Evolutionary conservation across 2,329 filamentous ascomycete species (phyloP), one percentile per base, ranked within the genome.

Genomic region (Claviceps sp.): DNA sequence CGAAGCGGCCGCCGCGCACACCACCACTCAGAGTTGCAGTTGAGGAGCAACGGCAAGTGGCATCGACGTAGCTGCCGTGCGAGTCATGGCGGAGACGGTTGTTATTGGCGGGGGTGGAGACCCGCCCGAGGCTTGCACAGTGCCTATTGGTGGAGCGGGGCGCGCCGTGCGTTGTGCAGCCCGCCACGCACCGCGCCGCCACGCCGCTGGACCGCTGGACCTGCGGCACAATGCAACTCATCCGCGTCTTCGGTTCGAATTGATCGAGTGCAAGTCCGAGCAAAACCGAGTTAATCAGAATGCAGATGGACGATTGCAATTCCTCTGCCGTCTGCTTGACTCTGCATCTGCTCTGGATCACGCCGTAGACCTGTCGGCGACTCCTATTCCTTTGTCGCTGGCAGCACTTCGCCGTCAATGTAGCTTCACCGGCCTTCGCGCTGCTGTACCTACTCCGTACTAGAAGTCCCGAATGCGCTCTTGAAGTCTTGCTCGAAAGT

Each of bases 171-270:
- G 44, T n/a, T 34, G 45, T n/a, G 30, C 17, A 7, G 11, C 30
- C 45, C 19, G 45, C 13, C 17, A 17, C 26, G 53, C 50, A 54
- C 52, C 54, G 53, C 48, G 60, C 58, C 56, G 58, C 59, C 54
- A 62, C 57, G 58, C 61, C 59, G 58, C 57, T 57, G 55, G 61
- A 60, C 59, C 60, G 63, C 58, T 58, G 61, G 55, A 61, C 61
- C 61, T 61, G 64, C 26, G 56, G 59, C 54, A 61, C 64, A 71
- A 42, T 42, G 40, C 40, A 42, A 42, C 16, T n/a, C 39, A 40
- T 16, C 39, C 14, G 39, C 39, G n/a, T n/a, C n/a, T 40, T n/a
- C 16, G 8, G n/a, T 16, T 40, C 13, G 6, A 40, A 3, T 22
- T 40, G 39, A n/a, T 40, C 6, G 26, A 30, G 8, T 30, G 7